Evolutionary conservation across 176 grass and related monocot genomes (phyloP).

Genomic region (Saccharum spontaneum): DNA sequence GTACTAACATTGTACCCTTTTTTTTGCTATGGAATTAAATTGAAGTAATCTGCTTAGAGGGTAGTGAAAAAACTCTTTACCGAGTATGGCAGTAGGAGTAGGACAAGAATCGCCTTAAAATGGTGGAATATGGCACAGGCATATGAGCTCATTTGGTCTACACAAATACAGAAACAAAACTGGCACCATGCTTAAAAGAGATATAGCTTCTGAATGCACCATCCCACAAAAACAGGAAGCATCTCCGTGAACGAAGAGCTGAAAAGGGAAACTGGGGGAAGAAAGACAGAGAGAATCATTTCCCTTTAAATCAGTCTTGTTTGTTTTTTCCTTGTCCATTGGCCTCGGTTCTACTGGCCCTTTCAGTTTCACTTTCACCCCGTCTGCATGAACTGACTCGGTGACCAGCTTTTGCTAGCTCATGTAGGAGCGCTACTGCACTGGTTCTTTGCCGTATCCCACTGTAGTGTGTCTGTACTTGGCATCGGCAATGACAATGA

Average conservation of each 20-base stretch:
- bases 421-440: neutral
- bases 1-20: neutral
- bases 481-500: neutral
- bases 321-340: conserved; percentile 31
- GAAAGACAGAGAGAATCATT: conserved; percentile 21
- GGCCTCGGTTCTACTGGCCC: neutral
- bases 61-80: neutral
- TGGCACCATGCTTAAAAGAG: neutral
- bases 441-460: neutral
- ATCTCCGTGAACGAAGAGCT: neutral
- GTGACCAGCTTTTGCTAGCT: neutral
- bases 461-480: neutral
- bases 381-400: neutral
- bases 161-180: neutral
- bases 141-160: conserved; percentile 4
- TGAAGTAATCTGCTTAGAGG: neutral
- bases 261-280: neutral
- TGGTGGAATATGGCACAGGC: neutral
- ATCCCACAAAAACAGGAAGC: conserved; percentile 7
- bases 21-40: neutral
- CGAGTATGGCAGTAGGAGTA: neutral
- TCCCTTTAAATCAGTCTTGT: neutral
- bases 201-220: neutral
- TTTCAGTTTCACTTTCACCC: neutral
- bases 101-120: neutral